Conservation (phyloP, 2,329 filamentous ascomycete species). For the Amauroascus niger region DNA sequence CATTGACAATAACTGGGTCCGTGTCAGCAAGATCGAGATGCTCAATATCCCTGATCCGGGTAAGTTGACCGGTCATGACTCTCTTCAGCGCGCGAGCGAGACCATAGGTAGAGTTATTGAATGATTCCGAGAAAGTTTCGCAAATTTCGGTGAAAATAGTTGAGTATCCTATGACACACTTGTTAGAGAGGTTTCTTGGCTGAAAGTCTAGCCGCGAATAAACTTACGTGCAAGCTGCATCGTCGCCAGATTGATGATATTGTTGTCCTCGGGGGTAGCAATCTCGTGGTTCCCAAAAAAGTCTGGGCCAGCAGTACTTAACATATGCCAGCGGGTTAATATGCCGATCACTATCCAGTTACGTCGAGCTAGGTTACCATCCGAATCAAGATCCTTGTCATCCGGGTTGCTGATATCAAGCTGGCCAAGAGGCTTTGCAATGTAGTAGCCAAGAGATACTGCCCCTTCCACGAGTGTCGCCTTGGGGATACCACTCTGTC, state of each 20-base stretch:
- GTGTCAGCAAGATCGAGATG: slow-evolving; percentile 24
- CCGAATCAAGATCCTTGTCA: slow-evolving; percentile 31
- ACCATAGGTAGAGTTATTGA: slow-evolving; percentile 29
- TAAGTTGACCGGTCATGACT: slow-evolving; percentile 30
- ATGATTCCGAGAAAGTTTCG: slow-evolving; percentile 26
- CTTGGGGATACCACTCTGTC: slow-evolving; percentile 35
- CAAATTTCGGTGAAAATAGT: slow-evolving; percentile 30
- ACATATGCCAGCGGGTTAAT: slow-evolving; percentile 34
- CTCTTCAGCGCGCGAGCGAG: slow-evolving; percentile 30
- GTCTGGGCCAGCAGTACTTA: slow-evolving; percentile 34
- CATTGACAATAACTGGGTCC: slow-evolving; percentile 24
- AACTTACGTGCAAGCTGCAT: slow-evolving; percentile 33
- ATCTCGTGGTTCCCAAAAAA: slow-evolving; percentile 32
- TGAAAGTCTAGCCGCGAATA: background rate
- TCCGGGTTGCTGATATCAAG: slow-evolving; percentile 28
- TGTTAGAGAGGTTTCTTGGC: background rate
- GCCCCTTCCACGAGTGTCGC: slow-evolving; percentile 33
- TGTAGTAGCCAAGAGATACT: slow-evolving; percentile 30
- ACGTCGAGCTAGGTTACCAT: slow-evolving; percentile 33
- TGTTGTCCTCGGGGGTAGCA: slow-evolving; percentile 32
- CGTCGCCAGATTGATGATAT: slow-evolving; percentile 29
- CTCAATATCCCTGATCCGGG: slow-evolving; percentile 32
- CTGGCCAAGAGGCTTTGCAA: slow-evolving; percentile 34
- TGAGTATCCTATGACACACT: slow-evolving; percentile 24
- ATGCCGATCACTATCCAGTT: slow-evolving; percentile 35